A percentile compares a stretch with the other conserved stretches of the same genome.
Evolutionary conservation across 1,284 basidiomycete genomes (phyloP).

Genomic region (Rhizopogon hawkerae): DNA sequence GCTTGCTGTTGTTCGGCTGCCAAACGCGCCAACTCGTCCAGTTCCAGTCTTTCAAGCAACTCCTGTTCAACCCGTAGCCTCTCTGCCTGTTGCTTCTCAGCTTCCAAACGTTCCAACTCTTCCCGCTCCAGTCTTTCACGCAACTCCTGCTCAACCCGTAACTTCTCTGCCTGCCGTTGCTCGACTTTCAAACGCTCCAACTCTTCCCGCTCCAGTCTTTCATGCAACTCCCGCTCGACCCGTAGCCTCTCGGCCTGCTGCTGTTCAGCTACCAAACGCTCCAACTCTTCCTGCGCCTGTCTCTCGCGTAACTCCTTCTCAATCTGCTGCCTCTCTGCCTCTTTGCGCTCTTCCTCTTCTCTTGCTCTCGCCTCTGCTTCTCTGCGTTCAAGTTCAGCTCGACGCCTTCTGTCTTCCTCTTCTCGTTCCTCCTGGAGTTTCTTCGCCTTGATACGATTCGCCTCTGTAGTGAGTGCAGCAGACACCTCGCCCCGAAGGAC

Average conservation of each 20-base stretch:
- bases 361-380: slow-evolving; percentile 20
- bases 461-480: slow-evolving; percentile 30
- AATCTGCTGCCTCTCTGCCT: slow-evolving; percentile 22
- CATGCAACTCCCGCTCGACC: slow-evolving; percentile 20
- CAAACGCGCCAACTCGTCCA: slow-evolving; percentile 13
- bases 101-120: slow-evolving; percentile 11
- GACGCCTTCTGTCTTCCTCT: slow-evolving; percentile 24
- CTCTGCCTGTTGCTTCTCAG: slow-evolving; percentile 11
- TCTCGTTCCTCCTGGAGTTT: slow-evolving; percentile 17
- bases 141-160: slow-evolving; percentile 24
- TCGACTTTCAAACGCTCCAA: slow-evolving; percentile 20
- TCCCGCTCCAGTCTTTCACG: slow-evolving; percentile 16
- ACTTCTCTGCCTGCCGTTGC: slow-evolving; percentile 22
- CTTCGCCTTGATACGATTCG: slow-evolving; percentile 25
- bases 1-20: slow-evolving; percentile 12
- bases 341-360: slow-evolving; percentile 23
- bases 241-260: slow-evolving; percentile 13
- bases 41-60: slow-evolving; percentile 15
- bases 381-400: slow-evolving; percentile 21
- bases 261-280: slow-evolving; percentile 6
- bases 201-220: slow-evolving; percentile 24
- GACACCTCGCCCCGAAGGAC: slow-evolving; percentile 32
- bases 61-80: slow-evolving; percentile 26
- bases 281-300: slow-evolving; percentile 16
- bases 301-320: slow-evolving; percentile 19